A percentile compares a stretch with the other conserved stretches of the same genome.
Conservation (phyloP, 2,329 filamentous ascomycete species). For the Dactylellina cionopaga region DNA sequence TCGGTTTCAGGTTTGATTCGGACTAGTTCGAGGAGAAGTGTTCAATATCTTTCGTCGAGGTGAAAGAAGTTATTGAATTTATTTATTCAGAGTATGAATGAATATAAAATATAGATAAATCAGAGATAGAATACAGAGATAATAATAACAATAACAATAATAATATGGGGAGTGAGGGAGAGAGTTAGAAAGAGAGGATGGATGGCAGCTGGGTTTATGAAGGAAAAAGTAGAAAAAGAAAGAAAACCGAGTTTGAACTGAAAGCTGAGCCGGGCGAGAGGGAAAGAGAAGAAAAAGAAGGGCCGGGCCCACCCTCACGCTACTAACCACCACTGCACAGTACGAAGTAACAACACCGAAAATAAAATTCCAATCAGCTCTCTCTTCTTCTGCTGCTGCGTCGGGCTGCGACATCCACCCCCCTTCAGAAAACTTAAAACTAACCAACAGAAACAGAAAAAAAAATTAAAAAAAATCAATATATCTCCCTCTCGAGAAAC, state of each 20-base stretch:
- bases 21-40: background rate
- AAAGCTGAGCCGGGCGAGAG: background rate
- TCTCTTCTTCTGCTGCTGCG: background rate
- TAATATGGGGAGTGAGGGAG: background rate
- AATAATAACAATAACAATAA: too few relatives aligned
- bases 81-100: too few relatives aligned
- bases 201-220: slow-evolving; percentile 6
- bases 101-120: background rate
- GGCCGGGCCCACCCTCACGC: background rate
- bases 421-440: background rate
- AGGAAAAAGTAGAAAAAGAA: background rate
- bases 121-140: background rate
- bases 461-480: too few relatives aligned
- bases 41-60: background rate
- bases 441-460: background rate
- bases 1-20: background rate
- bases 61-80: too few relatives aligned
- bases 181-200: background rate
- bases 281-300: background rate
- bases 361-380: background rate
- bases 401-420: background rate
- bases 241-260: background rate
- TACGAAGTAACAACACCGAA: background rate
- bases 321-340: background rate
- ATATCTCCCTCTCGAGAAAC: too few relatives aligned